Base-by-base conservation (phyloP, 2,329 filamentous ascomycete species). In the Cucurbitaria berberidis region DNA sequence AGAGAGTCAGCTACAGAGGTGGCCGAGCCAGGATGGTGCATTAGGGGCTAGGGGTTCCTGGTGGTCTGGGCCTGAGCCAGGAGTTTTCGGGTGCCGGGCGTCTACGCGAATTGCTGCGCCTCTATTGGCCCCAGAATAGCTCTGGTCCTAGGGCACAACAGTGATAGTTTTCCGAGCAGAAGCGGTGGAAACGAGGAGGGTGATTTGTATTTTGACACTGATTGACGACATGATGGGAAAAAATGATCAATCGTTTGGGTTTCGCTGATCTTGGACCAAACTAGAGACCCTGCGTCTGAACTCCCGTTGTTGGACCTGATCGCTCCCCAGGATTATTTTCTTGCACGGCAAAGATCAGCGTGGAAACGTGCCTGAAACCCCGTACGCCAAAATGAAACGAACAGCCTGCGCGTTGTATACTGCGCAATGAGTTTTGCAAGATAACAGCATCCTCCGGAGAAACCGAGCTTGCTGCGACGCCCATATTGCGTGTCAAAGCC, bases 1-100 rank as follows among this genome's bases (percentile, higher is more conserved):
- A 43, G n/a, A 26, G 34, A 19, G 36, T 50, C 53, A 45, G 48
- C 40, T 46, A 34, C 4, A 27, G 18, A 13, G 43, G 51, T 50
- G 16, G 43, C 46, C 24, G 18, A 24, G 30, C 24, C 32, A 32
- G 45, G 47, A 22, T 43, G 34, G 13, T 53, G 49, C 48, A 49
- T 39, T 26, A 56, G 48, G 42, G 41, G 35, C 29, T 39, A 21
- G 42, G 48, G 43, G 36, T 24, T 36, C 38, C 41, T 30, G 48
- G 49, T 43, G 45, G 48, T 55, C 53, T 47, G 39, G 52, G 24
- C 47, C 44, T 38, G 11, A 2, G 22, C 30, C 21, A 16, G 32
- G 32, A 16, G 19, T 36, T 21, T 43, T 18, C 30, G 15, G 39
- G 47, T 24, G 40, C 40, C 40, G n/a, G 18, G 11, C 9, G 2